Evolutionary conservation across 352 stramenopile genomes (phyloP), one percentile per base, ranked within the genome.

Genomic region (Phytophthora palmivora): DNA sequence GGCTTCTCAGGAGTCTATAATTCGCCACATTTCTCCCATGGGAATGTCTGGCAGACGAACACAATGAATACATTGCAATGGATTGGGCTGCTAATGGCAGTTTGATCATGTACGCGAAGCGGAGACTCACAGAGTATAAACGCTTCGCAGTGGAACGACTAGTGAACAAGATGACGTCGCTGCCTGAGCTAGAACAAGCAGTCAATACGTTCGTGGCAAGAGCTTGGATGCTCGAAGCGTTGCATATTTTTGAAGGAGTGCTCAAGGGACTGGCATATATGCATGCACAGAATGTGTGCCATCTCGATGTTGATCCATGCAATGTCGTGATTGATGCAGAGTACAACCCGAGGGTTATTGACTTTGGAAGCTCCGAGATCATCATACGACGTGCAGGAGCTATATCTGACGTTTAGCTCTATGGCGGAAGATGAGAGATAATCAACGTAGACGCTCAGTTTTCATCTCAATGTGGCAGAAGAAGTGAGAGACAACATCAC

Each of bases 11-110:
- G 79, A 1, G 38, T 79, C 3, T 87, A 90, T 69, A 57, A 67
- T 32, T 90, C 80, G 55, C 80, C 76, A 33, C 68, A 87, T 43
- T 77, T 93, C 24, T 85, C 79, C 12, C 84, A 45, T 93, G 84
- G 84, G 84, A 93, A 50, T 89, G 78, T 73, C 74, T 72, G 38
- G 70, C 72, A 8, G 84, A 93, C 50, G 58, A 58, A 11, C 58
- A 67, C 54, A 93, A 93, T 57, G 84, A 93, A 64, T 93, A 93
- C 63, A 92, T 93, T 36, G 82, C 84, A 2, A 91, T 82, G 70
- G 84, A 93, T 49, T 88, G 74, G 49, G 84, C 79, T 0, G 70
- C 82, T 22, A 93, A 93, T 32, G 84, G 82, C 24, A 86, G 70
- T 32, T 47, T 93, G 16, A 62, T 91, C 45, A 73, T 84, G 68